These are phyloP conservation scores for Coccomyxa sp. DNA, from an alignment of 139 green algal genomes.

Conservation along the genomic window DNA sequence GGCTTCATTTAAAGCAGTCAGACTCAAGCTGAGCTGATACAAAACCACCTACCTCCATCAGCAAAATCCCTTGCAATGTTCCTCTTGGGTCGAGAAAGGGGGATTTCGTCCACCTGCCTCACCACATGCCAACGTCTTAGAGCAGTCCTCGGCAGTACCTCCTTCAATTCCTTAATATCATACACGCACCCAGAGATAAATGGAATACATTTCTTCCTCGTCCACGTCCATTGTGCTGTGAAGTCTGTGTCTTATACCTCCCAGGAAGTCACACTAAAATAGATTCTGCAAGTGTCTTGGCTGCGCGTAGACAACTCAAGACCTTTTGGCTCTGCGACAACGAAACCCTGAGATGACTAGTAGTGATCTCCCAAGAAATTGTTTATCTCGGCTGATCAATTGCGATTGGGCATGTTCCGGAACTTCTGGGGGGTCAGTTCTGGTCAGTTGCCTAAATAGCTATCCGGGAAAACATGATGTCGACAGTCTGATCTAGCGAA, in stretches of 20 bases:
- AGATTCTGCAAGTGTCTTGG: background rate
- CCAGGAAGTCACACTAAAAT: background rate
- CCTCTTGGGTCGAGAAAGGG: constrained; percentile 81
- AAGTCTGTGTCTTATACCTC: background rate
- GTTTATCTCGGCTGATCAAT: too few species aligned
- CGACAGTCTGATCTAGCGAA: too few species aligned
- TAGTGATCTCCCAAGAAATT: too few species aligned
- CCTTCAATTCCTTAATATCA: background rate
- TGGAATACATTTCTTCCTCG: constrained; percentile 69
- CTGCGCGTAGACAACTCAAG: background rate
- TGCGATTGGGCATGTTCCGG: too few species aligned
- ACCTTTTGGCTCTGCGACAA: background rate
- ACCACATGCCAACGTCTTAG: background rate
- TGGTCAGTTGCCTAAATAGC: too few species aligned
- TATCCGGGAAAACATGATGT: too few species aligned
- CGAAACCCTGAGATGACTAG: too few species aligned
- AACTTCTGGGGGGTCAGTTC: too few species aligned
- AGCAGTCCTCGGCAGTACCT: background rate
- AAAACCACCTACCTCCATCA: constrained; percentile 69
- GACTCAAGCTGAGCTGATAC: background rate
- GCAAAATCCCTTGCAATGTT: constrained; percentile 90
- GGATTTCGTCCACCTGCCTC: constrained; percentile 82
- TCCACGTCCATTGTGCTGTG: constrained; percentile 51
- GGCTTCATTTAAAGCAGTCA: too few species aligned
- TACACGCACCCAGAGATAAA: constrained; percentile 79